Percentiles rank a stretch among this genome's conserved stretches.
Conservation (phyloP, 2,329 filamentous ascomycete genomes). For the Neoascochyta sp. region DNA sequence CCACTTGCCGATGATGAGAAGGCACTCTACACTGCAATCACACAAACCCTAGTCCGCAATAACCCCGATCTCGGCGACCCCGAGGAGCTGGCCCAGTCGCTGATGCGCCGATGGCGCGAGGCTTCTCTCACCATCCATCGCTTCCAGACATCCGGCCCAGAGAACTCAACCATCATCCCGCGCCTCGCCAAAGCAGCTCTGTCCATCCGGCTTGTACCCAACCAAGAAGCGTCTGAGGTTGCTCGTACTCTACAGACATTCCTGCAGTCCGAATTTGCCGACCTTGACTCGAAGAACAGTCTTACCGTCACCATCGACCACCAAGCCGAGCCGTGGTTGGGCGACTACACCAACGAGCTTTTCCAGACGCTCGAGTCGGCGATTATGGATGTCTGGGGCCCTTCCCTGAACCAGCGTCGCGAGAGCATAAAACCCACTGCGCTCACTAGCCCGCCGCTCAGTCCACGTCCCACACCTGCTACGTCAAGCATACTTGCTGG, state of each 20-base stretch:
- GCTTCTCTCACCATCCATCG: constrained; percentile 91
- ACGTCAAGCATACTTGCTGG: constrained; percentile 53
- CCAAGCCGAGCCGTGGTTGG: constrained; percentile 92
- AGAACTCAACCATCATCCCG: constrained; percentile 86
- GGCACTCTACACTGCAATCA: constrained; percentile 78
- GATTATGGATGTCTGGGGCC: constrained; percentile 79
- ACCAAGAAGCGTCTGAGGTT: constrained; percentile 81
- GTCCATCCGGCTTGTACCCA: constrained; percentile 87
- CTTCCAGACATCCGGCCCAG: constrained; percentile 84
- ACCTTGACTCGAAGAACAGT: constrained; percentile 74
- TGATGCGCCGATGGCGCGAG: constrained; percentile 94
- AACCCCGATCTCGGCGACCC: constrained; percentile 63
- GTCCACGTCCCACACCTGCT: constrained; percentile 38
- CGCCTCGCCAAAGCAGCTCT: constrained; percentile 83
- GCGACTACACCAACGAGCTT: constrained; percentile 84
- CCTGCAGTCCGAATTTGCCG: constrained; percentile 66
- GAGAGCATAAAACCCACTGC: too few relatives aligned
- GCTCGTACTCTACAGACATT: constrained; percentile 64
- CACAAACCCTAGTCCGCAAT: constrained; percentile 67
- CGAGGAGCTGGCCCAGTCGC: constrained; percentile 70
- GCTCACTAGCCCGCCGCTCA: too few relatives aligned
- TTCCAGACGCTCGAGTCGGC: constrained; percentile 85
- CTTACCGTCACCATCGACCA: constrained; percentile 84
- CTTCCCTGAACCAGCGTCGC: constrained; percentile 37
- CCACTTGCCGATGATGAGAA: constrained; percentile 72